Percentiles rank a stretch among this genome's conserved stretches.
phyloP scores from a whole-genome alignment of 139 green algal genomes.

The Marvania coccoides region DNA sequence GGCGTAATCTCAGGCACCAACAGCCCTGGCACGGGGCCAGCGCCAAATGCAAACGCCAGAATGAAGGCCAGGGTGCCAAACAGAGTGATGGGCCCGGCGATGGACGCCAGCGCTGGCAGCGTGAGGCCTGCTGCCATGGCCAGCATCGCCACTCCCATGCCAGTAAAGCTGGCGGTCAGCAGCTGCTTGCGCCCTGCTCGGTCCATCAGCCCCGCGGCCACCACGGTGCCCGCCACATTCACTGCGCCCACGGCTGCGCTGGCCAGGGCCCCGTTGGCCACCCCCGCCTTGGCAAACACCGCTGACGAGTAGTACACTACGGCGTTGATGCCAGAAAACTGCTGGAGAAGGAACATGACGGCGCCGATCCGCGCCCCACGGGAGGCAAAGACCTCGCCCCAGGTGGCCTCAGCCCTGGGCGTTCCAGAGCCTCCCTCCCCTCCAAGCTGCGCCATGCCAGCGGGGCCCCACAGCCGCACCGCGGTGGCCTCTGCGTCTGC shows the following conservation, averaged over 20 bases:
- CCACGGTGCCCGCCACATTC: constrained; percentile 83
- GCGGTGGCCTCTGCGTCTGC: constrained; percentile 47
- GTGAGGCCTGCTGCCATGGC: constrained; percentile 70
- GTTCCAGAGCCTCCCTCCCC: neutral
- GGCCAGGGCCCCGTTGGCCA: constrained; percentile 77
- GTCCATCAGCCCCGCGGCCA: constrained; percentile 77
- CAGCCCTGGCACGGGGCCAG: constrained; percentile 83
- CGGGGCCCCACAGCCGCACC: constrained; percentile 53
- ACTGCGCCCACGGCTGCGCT: constrained; percentile 76
- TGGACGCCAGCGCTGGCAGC: constrained; percentile 46
- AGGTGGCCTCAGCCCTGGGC: constrained; percentile 11
- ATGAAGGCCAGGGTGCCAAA: constrained; percentile 85
- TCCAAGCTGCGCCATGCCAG: constrained; percentile 31
- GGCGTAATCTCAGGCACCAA: constrained; percentile 88
- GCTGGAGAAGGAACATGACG: constrained; percentile 88
- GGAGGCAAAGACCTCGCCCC: constrained; percentile 38
- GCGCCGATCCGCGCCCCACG: constrained; percentile 40
- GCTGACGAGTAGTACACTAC: constrained; percentile 90
- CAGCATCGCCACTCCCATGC: constrained; percentile 67
- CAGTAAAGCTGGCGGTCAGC: constrained; percentile 60
- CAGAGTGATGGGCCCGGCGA: constrained; percentile 52
- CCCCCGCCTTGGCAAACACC: constrained; percentile 87
- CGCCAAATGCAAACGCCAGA: constrained; percentile 79
- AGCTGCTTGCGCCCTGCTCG: constrained; percentile 75
- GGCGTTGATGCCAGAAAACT: constrained; percentile 94